phyloP scores from a whole-genome alignment of 345 rosid genomes.

The Alliaria petiolata region DNA sequence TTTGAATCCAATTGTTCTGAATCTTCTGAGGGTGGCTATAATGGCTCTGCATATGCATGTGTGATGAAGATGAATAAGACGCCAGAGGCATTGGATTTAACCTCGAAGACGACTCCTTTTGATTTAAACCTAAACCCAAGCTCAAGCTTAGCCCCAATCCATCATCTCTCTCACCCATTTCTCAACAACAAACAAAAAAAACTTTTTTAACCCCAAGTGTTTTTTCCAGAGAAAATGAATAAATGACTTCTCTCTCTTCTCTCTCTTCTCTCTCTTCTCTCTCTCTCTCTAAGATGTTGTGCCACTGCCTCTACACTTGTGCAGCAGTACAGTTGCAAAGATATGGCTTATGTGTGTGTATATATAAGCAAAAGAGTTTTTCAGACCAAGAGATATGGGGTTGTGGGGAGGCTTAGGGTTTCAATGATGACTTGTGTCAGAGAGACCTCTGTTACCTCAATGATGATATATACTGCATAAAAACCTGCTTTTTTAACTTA shows the following conservation, averaged over 20 bases:
- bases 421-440: conserved; percentile 69
- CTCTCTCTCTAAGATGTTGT: conserved; percentile 23
- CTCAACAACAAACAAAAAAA: conserved; percentile 4
- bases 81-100: conserved; percentile 42
- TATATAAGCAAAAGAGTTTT: conserved; percentile 30
- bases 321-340: conserved; percentile 39
- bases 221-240: conserved; percentile 20
- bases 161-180: conserved; percentile 59
- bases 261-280: background rate
- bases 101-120: conserved; percentile 35
- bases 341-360: conserved; percentile 38
- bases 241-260: conserved; percentile 14
- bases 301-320: conserved; percentile 31
- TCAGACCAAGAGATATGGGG: conserved; percentile 46
- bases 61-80: conserved; percentile 30
- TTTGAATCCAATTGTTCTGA: conserved; percentile 41
- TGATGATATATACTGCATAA: conserved; percentile 39
- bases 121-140: conserved; percentile 27
- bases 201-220: background rate
- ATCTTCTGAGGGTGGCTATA: conserved; percentile 18
- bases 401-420: conserved; percentile 44
- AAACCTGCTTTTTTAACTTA: conserved; percentile 27
- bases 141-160: conserved; percentile 61
- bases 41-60: conserved; percentile 31
- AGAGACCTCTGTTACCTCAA: conserved; percentile 49